These are phyloP conservation scores for Malassezia japonica DNA, from an alignment of 1,284 basidiomycete species.

Conservation along the genomic window DNA sequence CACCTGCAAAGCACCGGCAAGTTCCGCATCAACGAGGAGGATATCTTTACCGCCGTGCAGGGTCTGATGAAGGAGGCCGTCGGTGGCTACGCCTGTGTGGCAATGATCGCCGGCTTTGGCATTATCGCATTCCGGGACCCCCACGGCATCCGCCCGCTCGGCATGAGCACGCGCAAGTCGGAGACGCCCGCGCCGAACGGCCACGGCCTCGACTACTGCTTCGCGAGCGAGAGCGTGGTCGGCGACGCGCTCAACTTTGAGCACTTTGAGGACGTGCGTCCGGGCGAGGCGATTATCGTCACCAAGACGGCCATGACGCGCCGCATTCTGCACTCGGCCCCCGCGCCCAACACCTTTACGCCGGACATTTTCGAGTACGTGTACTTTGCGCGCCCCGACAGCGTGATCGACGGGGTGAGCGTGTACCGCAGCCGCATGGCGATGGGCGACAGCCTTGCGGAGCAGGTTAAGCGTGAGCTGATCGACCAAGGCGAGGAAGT, in stretches of 20 bases:
- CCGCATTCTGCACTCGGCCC: constrained; percentile 29
- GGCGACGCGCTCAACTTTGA: constrained; percentile 83
- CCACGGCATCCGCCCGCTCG: constrained; percentile 87
- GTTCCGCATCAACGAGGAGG: constrained; percentile 98
- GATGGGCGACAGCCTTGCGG: constrained; percentile 93
- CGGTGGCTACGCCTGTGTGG: constrained; percentile 92
- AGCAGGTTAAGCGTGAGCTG: constrained; percentile 70
- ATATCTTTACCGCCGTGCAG: constrained; percentile 89
- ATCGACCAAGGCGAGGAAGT: constrained; percentile 52
- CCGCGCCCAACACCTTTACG: constrained; percentile 28
- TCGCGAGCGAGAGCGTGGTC: constrained; percentile 91
- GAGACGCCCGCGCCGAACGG: constrained; percentile 18
- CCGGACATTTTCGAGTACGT: constrained; percentile 99
- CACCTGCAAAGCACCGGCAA: constrained; percentile 97
- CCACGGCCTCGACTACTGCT: constrained; percentile 64
- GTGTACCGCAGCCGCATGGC: constrained; percentile 97
- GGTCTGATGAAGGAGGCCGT: constrained; percentile 77
- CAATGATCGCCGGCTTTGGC: constrained; percentile 97
- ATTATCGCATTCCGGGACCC: constrained; percentile 97
- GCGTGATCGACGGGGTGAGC: constrained; percentile 90
- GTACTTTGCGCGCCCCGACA: constrained; percentile 96
- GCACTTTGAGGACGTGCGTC: constrained; percentile 86
- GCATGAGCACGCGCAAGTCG: constrained; percentile 38
- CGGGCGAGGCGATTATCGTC: constrained; percentile 90
- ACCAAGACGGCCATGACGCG: constrained; percentile 52